Evolutionary conservation across 2,329 filamentous ascomycete genomes (phyloP).

Genomic region (Venturia nashicola): DNA sequence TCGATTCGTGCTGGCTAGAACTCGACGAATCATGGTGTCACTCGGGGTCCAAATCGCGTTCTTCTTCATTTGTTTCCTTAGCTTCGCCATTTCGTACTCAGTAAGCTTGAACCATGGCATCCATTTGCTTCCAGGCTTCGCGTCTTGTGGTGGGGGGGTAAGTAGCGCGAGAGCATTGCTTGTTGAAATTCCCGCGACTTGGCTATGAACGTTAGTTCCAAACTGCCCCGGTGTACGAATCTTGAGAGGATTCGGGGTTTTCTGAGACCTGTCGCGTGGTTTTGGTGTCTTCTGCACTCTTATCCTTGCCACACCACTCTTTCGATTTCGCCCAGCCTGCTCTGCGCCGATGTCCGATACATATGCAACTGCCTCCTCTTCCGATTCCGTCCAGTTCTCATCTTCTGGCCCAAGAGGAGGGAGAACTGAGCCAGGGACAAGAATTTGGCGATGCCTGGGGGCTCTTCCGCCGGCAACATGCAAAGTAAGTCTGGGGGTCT

Average conservation of each 20-base stretch:
- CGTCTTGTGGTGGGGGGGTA: slow-evolving; percentile 47
- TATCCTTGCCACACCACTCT: slow-evolving; percentile 13
- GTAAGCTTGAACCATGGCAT: slow-evolving; percentile 53
- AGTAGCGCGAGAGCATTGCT: slow-evolving; percentile 48
- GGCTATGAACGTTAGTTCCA: slow-evolving; percentile 42
- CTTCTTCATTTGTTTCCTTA: slow-evolving; percentile 84
- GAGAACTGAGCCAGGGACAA: slow-evolving; percentile 31
- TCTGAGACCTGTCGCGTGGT: slow-evolving; percentile 4
- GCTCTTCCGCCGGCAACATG: slow-evolving; percentile 8
- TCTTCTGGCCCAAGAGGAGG: slow-evolving; percentile 30
- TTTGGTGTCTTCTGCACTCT: slow-evolving; percentile 15
- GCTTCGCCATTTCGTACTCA: slow-evolving; percentile 55
- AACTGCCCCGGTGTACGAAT: slow-evolving; percentile 31
- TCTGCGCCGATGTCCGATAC: slow-evolving; percentile 16
- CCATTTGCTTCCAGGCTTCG: slow-evolving; percentile 46
- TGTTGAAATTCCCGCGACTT: slow-evolving; percentile 45
- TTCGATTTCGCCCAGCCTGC: neutral
- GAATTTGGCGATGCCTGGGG: slow-evolving; percentile 18
- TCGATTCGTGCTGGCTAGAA: slow-evolving; percentile 59
- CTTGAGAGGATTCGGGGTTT: slow-evolving; percentile 17
- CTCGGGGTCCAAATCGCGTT: slow-evolving; percentile 77
- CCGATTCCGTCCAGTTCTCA: slow-evolving; percentile 6
- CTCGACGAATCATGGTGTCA: slow-evolving; percentile 73
- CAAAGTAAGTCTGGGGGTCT: slow-evolving; percentile 3
- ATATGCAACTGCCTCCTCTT: slow-evolving; percentile 30